Evolutionary conservation across 305 asterid species (phyloP).

Genomic region (Solanum hybrid): DNA sequence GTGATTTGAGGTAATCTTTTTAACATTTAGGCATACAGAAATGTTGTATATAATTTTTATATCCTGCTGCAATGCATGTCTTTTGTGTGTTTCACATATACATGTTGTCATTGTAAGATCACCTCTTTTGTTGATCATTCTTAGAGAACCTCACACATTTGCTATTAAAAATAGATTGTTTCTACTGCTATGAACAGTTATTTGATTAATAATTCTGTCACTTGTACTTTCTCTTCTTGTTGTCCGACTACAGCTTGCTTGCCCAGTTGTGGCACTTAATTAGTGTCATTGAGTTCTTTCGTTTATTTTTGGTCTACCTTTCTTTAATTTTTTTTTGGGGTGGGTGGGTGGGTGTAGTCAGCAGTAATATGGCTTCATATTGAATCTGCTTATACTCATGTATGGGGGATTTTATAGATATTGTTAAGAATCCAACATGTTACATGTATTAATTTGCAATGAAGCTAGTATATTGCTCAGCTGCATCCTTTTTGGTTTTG

Average conservation of each 20-base stretch:
- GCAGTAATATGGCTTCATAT: neutral
- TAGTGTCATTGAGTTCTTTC: neutral
- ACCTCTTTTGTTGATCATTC: neutral
- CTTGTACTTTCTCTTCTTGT: neutral
- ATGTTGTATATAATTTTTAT: neutral
- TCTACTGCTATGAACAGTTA: neutral
- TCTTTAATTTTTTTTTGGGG: neutral
- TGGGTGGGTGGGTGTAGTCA: neutral
- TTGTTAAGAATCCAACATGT: neutral
- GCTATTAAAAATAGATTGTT: neutral
- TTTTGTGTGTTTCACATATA: neutral
- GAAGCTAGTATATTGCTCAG: neutral
- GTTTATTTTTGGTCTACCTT: neutral
- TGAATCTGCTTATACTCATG: neutral
- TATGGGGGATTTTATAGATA: neutral
- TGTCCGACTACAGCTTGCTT: neutral
- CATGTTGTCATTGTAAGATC: neutral
- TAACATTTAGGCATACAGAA: neutral
- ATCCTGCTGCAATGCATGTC: neutral
- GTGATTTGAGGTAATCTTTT: conserved; percentile 37
- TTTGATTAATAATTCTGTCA: neutral
- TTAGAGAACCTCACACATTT: neutral
- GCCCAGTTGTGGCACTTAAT: neutral
- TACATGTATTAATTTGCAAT: neutral
- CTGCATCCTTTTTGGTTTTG: neutral